These are phyloP conservation scores for Tetracentron sinense DNA, from an alignment of 164 flowering plant species.

Conservation along the genomic window DNA sequence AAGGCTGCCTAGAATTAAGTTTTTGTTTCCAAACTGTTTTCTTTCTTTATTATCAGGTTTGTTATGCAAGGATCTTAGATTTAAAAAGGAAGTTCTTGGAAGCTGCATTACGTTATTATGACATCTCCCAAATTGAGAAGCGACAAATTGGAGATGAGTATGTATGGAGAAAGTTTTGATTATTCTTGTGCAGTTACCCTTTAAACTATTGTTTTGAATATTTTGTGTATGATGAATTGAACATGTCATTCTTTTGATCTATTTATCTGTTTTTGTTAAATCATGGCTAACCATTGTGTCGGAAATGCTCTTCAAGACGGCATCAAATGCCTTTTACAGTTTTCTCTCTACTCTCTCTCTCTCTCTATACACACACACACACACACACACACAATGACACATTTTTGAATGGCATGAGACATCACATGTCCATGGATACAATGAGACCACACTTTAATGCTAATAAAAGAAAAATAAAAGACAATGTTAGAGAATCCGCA, in stretches of 20 bases:
- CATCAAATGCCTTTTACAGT: no score
- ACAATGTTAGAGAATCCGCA: no score
- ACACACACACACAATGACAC: no score
- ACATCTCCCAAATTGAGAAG: slow-evolving; percentile 92
- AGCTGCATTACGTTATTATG: slow-evolving; percentile 98
- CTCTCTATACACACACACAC: no score
- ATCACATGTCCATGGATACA: no score
- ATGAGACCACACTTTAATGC: no score
- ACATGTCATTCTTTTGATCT: background rate
- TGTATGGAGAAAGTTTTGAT: slow-evolving; percentile 20
- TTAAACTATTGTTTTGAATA: background rate
- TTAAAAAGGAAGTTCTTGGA: slow-evolving; percentile 92
- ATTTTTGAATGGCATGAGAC: no score
- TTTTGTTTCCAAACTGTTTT: background rate
- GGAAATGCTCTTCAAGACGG: background rate
- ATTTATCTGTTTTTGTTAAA: no score
- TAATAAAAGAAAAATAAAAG: no score
- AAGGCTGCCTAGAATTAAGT: background rate
- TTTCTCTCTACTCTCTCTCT: no score
- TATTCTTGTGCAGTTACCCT: background rate
- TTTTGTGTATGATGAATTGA: background rate
- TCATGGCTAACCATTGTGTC: no score
- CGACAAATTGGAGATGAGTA: slow-evolving; percentile 97
- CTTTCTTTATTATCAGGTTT: slow-evolving; percentile 49
- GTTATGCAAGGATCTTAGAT: slow-evolving; percentile 94